These are phyloP conservation scores for Trichoderma koningii DNA, from an alignment of 2,329 filamentous ascomycete species.

Conservation along the genomic window DNA sequence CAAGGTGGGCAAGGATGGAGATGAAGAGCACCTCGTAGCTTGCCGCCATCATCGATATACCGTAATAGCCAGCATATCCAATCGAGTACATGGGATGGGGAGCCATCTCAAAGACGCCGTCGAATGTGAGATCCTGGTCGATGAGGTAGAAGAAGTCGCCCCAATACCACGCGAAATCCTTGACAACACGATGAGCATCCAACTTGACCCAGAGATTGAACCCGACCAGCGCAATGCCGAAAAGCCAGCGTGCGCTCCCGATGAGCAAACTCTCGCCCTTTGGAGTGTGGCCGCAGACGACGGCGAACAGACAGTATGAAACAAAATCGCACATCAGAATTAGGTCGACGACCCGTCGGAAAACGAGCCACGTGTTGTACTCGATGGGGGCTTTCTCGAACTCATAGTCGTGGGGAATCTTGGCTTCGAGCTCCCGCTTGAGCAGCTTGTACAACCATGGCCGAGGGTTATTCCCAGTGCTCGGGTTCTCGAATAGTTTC, in stretches of 20 bases:
- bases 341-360: conserved; percentile 91
- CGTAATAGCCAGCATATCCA: conserved; percentile 96
- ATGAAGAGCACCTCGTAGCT: conserved; percentile 98
- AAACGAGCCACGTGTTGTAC: conserved; percentile 99
- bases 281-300: conserved; percentile 80
- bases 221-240: conserved; percentile 75
- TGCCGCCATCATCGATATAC: conserved; percentile 95
- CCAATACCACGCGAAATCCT: conserved; percentile 99
- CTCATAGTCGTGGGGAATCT: conserved; percentile 90
- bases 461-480: conserved; percentile 77
- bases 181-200: conserved; percentile 95
- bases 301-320: conserved; percentile 93
- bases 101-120: conserved; percentile 98
- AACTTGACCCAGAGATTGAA: conserved; percentile 99
- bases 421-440: conserved; percentile 88
- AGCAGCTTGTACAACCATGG: conserved; percentile 81
- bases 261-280: conserved; percentile 69
- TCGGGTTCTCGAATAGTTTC: conserved; percentile 81
- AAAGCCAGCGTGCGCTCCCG: conserved; percentile 72
- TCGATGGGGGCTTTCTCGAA: conserved; percentile 93
- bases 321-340: conserved; percentile 99
- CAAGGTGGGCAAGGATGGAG: conserved; percentile 89
- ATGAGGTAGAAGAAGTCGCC: conserved; percentile 99
- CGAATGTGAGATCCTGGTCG: conserved; percentile 96
- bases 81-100: conserved; percentile 99